Evolutionary conservation across 2,329 filamentous ascomycete species (phyloP).

Genomic region (Penicillium sp.): DNA sequence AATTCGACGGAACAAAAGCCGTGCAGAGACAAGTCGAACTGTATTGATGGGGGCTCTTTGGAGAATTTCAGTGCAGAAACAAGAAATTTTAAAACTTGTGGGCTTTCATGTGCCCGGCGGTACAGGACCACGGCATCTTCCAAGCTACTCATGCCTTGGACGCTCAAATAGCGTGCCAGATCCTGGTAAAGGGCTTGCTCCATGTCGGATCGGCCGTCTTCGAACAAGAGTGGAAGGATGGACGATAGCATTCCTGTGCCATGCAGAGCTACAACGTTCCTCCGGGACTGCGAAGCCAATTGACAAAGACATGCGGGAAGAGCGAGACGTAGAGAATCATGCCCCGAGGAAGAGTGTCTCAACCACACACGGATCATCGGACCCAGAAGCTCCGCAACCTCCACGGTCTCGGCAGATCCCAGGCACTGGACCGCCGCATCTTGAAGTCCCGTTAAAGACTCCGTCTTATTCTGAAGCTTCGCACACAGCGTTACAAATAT

Average conservation of each 20-base stretch:
- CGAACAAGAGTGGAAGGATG: conserved; percentile 63
- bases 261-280: conserved; percentile 71
- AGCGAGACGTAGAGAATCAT: conserved; percentile 48
- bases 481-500: conserved; percentile 56
- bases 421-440: conserved; percentile 37
- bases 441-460: conserved; percentile 25
- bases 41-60: conserved; percentile 77
- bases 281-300: conserved; percentile 60
- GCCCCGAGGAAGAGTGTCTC: conserved; percentile 57
- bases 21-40: conserved; percentile 86
- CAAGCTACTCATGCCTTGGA: conserved; percentile 75
- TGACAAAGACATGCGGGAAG: conserved; percentile 64
- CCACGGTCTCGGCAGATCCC: conserved; percentile 43
- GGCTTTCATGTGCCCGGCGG: conserved; percentile 52
- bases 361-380: conserved; percentile 50
- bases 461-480: conserved; percentile 19
- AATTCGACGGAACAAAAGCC: conserved; percentile 91
- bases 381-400: conserved; percentile 41
- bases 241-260: conserved; percentile 67
- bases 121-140: conserved; percentile 79
- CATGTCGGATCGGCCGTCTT: conserved; percentile 51
- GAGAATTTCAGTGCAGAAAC: conserved; percentile 72
- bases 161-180: conserved; percentile 67
- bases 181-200: conserved; percentile 62
- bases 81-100: conserved; percentile 64